Base-by-base conservation (phyloP, 768 basidiomycete genomes). In the Favolaschia claudopus region DNA sequence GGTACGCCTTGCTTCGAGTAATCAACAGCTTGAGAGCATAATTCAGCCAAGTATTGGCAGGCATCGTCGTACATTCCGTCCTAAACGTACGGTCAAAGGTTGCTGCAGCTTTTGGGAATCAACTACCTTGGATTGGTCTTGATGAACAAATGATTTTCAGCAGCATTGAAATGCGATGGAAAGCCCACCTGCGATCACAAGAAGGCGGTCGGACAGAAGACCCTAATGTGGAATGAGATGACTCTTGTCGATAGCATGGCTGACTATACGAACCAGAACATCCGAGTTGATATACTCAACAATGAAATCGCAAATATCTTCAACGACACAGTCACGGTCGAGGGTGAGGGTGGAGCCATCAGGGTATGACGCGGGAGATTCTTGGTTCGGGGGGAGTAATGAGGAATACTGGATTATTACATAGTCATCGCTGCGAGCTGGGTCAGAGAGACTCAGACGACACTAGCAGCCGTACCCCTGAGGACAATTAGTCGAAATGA, bases 271-370 rank as follows among this genome's bases (percentile, higher is more conserved):
- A 72, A 92, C 91, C 81, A 92, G 72, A 38, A 92, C 83, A 66
- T 94, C 91, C 0, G 91, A 92, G 61, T 91, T 82, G 69, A 95
- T 92, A 53, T 93, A 95, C 64, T 94, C 87, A 14, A 92, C 85
- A 22, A 95, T 77, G 64, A 95, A 94, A 55, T 94, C 80, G 59
- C 89, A 90, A 14, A 94, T 85, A 63, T 93, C 90, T 1, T 87
- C 77, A 6, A 92, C 82, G 0, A 79, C 85, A 53, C 85, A 84
- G 8, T 83, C 79, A 17, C 81, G 74, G 0, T 79, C 76, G 13
- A 88, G 71, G 4, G 69, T 72, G 39, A 71, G 74, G 1, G 82
- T 72, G 0, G 62, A 64, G 8, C 72, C 74, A 3, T 79, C 39
- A 2, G 72, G 57, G 64, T 93, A 92, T 4, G 73, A 66, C 10